Evolutionary conservation across 108 stramenopile species (phyloP), one percentile per base, ranked within the genome.

Genomic region (Seminavis robusta): DNA sequence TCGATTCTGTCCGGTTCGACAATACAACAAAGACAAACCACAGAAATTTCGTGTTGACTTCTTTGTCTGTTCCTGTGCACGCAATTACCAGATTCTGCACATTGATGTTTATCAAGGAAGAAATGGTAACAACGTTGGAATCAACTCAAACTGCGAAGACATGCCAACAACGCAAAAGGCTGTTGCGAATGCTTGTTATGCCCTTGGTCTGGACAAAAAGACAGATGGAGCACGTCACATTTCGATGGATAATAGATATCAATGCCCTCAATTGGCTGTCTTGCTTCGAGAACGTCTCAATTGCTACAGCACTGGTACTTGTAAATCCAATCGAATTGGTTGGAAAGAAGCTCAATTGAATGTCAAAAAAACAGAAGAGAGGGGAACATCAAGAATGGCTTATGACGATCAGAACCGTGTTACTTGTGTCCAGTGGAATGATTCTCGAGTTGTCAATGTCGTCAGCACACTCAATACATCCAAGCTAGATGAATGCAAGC

Each of bases 11-110:
- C 33, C 50, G 21, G 61, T 62, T 7, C 49, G 50, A 3, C 51
- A 62, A 38, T 62, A 52, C 61, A 62, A 52, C 36, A 62, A 62
- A 29, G 51, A 52, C 51, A 62, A 62, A 42, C 61, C 61, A 19
- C 25, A 62, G 13, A 62, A 62, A 24, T 62, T 52, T 5, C 26
- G 37, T 38, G 54, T 55, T 8, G 54, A 55, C 21, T 62, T 62
- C 15, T 47, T 13, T 17, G 25, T 49, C 11, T 26, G 27, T 24
- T n/a, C 15, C 29, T 30, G 8, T 23, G 41, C 42, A 30, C 1
- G 11, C 3, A 38, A 55, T 25, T 52, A 52, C 24, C 34, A 37
- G 33, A 62, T 52, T n/a, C 20, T 42, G 3, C 39, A 62, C 52
- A 2, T 52, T 13, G 50, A 62, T 26, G 33, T 62, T 3, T 52